Evolutionary conservation across 169 alveolate species (phyloP), one percentile per base, ranked within the genome.

Genomic region (Amoebophrya sp.): DNA sequence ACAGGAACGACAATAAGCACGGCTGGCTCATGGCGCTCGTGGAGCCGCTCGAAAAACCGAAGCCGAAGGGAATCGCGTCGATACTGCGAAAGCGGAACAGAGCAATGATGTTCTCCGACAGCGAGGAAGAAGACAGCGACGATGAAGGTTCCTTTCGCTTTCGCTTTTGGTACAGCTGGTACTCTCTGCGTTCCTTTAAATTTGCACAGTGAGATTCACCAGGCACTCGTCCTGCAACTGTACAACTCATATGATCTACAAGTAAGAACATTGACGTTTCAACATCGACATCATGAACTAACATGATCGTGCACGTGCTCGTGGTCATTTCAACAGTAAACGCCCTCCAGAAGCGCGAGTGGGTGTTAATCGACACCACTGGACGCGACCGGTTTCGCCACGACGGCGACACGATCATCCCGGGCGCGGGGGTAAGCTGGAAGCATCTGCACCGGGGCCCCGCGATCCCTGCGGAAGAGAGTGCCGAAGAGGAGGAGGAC

Each of bases 391-490:
- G 92, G 0, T 91, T 91, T 23, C 90, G 90, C 50, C 92, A 91
- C 70, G 88, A 91, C 48, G 92, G 92, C 10, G 92, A 91, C 91
- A 91, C 92, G 40, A 91, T 91, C 89, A 91, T 91, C 41, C 92
- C 92, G 0, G 92, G 92, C 0, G 92, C 92, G 16, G 92, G 92
- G 16, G 26, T 88, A 0, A 88, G 90, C 10, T 91, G 92, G 92
- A 45, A 90, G 92, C 92, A 91, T 20, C 41, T 91, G 26, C 92
- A 91, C 69, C 89, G 92, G 43, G 90, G 48, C 40, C 89, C 0
- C n/a, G 34, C 70, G 92, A 41, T 29, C 92, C 92, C 13, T 90
- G 78, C 10, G 38, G 42, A 69, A 41, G 18, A 31, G 29, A 69
- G 41, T 41, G 13, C 16, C 26, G 18, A 31, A 13, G 40, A 31